A percentile compares a stretch with the other conserved stretches of the same genome.
These are phyloP conservation scores for Trametes sp. DNA, from an alignment of 1,284 basidiomycete genomes.

Conservation along the genomic window DNA sequence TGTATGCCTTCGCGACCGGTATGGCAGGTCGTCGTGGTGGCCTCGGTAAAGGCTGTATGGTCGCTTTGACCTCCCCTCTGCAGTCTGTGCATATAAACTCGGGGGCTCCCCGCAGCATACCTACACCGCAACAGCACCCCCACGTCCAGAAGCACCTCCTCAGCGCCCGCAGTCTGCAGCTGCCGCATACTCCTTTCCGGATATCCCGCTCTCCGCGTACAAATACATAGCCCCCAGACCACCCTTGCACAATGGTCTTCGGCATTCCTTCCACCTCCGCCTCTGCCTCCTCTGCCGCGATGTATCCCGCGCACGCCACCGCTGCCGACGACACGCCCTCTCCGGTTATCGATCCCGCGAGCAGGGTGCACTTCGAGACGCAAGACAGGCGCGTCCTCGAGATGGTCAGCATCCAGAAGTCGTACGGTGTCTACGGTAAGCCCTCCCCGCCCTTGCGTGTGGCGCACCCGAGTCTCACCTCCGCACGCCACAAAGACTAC, in stretches of 20 bases:
- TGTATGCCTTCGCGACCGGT: slow-evolving; percentile 27
- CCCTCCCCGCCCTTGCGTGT: slow-evolving; percentile 24
- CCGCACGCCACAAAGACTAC: slow-evolving; percentile 23
- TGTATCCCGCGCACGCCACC: slow-evolving; percentile 1
- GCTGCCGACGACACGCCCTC: neutral
- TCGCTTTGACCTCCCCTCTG: slow-evolving; percentile 20
- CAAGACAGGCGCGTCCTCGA: slow-evolving; percentile 21
- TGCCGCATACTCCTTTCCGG: neutral
- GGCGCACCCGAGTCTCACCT: neutral
- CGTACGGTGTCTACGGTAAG: slow-evolving; percentile 57
- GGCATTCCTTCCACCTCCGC: neutral
- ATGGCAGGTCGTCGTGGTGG: slow-evolving; percentile 16
- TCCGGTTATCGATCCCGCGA: slow-evolving; percentile 21
- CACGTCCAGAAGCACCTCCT: neutral
- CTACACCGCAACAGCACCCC: neutral
- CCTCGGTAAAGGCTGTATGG: slow-evolving; percentile 13
- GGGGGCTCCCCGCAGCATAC: slow-evolving; percentile 11
- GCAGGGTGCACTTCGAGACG: slow-evolving; percentile 6
- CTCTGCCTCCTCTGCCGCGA: neutral
- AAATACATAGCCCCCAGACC: neutral
- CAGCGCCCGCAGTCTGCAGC: slow-evolving; percentile 17
- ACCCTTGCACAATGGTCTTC: slow-evolving; percentile 12
- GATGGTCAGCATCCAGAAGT: slow-evolving; percentile 19
- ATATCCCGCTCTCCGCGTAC: neutral
- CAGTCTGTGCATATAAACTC: slow-evolving; percentile 22